These are phyloP conservation scores for Lathyrus oleraceus DNA, from an alignment of 306 rosid species.

Conservation along the genomic window DNA sequence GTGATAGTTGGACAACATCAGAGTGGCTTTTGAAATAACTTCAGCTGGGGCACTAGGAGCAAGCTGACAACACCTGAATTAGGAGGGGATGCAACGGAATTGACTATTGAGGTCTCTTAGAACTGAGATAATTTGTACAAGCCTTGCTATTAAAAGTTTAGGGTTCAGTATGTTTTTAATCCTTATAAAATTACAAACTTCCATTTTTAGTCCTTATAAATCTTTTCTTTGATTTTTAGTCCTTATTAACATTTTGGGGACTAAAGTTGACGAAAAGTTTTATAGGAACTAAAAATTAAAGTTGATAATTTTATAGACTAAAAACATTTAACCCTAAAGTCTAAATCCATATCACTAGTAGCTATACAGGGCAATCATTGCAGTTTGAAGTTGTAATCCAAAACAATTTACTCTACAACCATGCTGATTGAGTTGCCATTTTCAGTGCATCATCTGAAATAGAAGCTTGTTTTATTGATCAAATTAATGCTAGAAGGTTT, in stretches of 20 bases:
- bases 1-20: neutral
- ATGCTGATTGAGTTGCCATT: neutral
- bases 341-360: neutral
- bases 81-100: neutral
- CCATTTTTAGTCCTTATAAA: no score
- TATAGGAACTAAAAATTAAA: neutral
- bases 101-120: neutral
- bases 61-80: neutral
- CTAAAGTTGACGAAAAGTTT: neutral
- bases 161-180: no score
- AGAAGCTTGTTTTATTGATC: slow-evolving; percentile 8
- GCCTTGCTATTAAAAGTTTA: neutral
- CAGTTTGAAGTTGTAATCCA: neutral
- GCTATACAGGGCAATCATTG: neutral
- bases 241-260: neutral
- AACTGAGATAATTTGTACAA: neutral
- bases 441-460: slow-evolving; percentile 72
- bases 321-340: neutral
- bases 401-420: neutral
- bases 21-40: neutral
- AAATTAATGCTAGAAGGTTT: neutral
- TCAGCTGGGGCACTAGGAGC: neutral
- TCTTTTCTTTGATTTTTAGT: no score
- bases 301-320: neutral
- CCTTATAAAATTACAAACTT: no score